Evolutionary conservation across 495 filamentous ascomycete genomes (phyloP), one percentile per base, ranked within the genome.

Genomic region (Entonaema liquescens): DNA sequence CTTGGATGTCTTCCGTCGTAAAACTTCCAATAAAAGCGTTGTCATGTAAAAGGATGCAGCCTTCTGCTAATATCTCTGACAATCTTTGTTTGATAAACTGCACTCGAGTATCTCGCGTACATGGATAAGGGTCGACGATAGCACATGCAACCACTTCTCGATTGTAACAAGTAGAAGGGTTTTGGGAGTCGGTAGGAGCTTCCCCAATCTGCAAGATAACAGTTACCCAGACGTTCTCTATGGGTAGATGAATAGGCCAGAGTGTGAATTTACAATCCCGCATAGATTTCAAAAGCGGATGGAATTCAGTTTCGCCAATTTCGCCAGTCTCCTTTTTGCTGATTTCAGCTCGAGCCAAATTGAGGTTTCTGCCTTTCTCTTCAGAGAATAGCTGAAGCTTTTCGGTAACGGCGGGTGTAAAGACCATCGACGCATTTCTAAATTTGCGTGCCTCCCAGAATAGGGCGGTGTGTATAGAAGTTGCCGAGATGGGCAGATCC

Each of bases 391-490:
- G 65, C 8, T 62, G 54, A 7, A 70, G 11, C 13, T 72, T 59
- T 0, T 76, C 68, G 2, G 59, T 54, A 25, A 72, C 15, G 0
- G 65, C 13, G 0, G 75, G 75, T 1, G 68, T 75, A 2, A 62
- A 72, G 23, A 77, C 42, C 2, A 72, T 57, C 2, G 9, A 4
- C 11, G 44, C 31, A 1, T 70, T 47, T n/a, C 5, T 2, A 3
- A 75, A 25, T 12, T 72, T 66, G 15, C 71, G 62, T 21, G 70
- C 72, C 61, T 75, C 73, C 75, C 75, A 76, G 38, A 76, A 74
- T 3, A 77, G 15, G 2, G 65, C 70, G 0, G 71, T 49, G 4
- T 65, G 38, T 0, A 77, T 47, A 4, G 61, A 68, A 2, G 44
- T 53, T 0, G 36, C 1, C 0, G 68, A 44, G 3, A 77, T 40